Evolutionary conservation across 2,329 filamentous ascomycete genomes (phyloP), one percentile per base, ranked within the genome.

Genomic region (Blastomyces parvus): DNA sequence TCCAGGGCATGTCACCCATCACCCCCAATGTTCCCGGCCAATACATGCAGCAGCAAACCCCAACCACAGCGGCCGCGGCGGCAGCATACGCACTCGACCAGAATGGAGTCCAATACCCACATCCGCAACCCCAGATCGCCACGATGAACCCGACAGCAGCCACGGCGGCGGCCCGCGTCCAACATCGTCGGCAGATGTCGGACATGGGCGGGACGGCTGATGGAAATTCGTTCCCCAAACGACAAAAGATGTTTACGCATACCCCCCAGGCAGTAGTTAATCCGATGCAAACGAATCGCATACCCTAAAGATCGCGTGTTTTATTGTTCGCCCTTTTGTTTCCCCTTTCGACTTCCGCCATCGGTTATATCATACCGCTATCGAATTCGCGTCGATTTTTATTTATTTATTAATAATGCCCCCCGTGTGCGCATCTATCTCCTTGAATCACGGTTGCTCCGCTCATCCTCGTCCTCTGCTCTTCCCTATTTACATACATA

Each of bases 181-280:
- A 75, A 60, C 82, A 85, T 66, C 78, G 84, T 65, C 77, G 84
- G 67, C 82, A 84, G 63, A 81, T 86, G n/a, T 85, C 83, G 2
- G 84, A 86, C 40, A 84, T 87, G 63, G 79, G 82, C 2, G 81
- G 83, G 56, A 80, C 80, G 0, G 76, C 80, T 4, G 81, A 82
- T 13, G 78, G 79, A 33, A 75, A 81, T 69, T 79, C 78, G 60
- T 79, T 83, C 66, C 74, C 79, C 5, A 87, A 87, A 70, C 79
- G 84, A 66, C 84, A 84, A 69, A 82, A 84, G 63, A 80, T 86
- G 76, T 86, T 83, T 67, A 74, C 73, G 69, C 77, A 64, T 55
- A 13, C 59, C 13, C 48, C 27, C 17, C 50, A 77, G 76, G 65
- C 76, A 76, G 53, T 82, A 69, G 73, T 77, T 69, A 79, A 79